Base-by-base conservation (phyloP, 192 early-diverging fungal species). In the Gorgonomyces haynaldii region DNA sequence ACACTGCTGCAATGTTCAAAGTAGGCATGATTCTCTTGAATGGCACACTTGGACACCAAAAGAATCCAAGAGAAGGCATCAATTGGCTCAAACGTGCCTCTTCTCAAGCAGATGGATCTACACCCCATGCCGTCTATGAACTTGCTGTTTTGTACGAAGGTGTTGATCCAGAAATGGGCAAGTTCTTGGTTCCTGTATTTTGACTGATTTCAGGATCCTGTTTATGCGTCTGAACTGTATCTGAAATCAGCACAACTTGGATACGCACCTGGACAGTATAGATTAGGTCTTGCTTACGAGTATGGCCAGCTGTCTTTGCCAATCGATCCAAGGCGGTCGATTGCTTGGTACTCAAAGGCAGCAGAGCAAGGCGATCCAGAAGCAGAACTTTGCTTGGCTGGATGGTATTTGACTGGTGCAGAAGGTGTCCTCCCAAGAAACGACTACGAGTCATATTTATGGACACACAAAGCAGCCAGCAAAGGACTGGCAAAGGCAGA, bases 1-100 rank as follows among this genome's bases (percentile, higher is more conserved):
- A 96, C 42, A 84, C 90, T 9, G 81, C 89, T 0, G 90, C 88
- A 20, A 97, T 98, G 96, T 93, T 88, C 77, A 97, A 96, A 65
- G 69, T 96, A 15, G 96, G 89, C 16, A 81, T 91, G 74, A 84
- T 96, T 12, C 59, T 96, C 35, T 61, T 96, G 56, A 83, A 89
- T 55, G 93, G 93, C 8, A 52, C 79, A 52, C 61, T 96, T 41
- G 78, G 81, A 6, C 81, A 87, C 45, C 52, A 67, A 5, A 56
- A 69, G 31, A 83, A 89, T 54, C 88, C 92, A 10, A 70, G 87
- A 13, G 96, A 98, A 51, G 96, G 84, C 15, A 75, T 96, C 35
- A 87, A 85, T 4, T 96, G 88, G 90, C 71, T 98, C 23, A 95
- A 94, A 60, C 72, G 89, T 24, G 96, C 89, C 5, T 88, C 87